Evolutionary conservation across 441 rosid genomes (phyloP), one percentile per base, ranked within the genome.

Genomic region (Populus tomentosa): DNA sequence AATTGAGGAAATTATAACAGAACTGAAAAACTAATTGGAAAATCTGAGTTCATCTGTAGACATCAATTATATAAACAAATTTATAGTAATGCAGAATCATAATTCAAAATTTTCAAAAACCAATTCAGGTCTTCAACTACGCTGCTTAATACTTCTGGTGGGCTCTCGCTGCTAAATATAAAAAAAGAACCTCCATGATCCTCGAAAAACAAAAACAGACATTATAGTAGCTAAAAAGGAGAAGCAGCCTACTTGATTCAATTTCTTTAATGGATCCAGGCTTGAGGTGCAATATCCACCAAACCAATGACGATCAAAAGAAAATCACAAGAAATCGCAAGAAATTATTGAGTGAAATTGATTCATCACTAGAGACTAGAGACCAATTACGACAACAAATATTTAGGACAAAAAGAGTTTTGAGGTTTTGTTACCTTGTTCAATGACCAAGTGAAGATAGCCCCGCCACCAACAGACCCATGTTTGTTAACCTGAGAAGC

Each of bases 391-490:
- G 18, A 46, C 56, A 46, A 13, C 18, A 14, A 0, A 13, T 11
- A 46, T 46, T 42, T 46, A 46, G 56, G 16, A 46, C 56, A 4
- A 46, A 42, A 46, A 0, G 1, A 46, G 56, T 46, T 40, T 13
- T 13, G 56, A 46, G 53, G 56, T 46, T 46, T 46, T 14, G 56
- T 26, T 69, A 85, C 91, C 89, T 85, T 88, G 75, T 85, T 80
- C 77, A 88, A 75, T 21, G 82, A 64, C 91, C 91, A 88, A 46
- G 82, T 78, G 64, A 84, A 82, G 76, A 88, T 77, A 56, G 86
- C 79, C 11, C 90, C 91, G 53, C 85, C 86, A 32, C 88, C 88
- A 42, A 88, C 79, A 42, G 88, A 87, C 24, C 85, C 86, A 78
- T 85, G 86, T 70, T 70, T 82, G 70, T 76, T 84, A 65, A 81